These are phyloP conservation scores for Calonectria naviculata DNA, from an alignment of 2,329 filamentous ascomycete genomes.

Conservation along the genomic window DNA sequence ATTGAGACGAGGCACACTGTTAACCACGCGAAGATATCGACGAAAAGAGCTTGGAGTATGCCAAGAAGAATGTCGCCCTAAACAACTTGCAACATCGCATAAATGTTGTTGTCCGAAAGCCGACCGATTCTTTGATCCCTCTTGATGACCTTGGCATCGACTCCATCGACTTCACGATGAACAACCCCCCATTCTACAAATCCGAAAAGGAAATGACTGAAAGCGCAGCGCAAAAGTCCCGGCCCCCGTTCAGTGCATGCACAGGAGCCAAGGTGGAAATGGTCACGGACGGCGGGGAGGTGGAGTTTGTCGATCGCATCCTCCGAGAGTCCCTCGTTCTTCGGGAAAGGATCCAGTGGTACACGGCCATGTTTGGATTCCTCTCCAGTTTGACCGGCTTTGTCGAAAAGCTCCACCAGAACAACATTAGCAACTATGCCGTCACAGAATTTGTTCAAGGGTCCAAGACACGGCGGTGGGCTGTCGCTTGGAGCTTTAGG, in stretches of 20 bases:
- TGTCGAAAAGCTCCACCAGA: constrained; percentile 67
- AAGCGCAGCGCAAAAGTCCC: constrained; percentile 73
- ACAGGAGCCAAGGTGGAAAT: constrained; percentile 88
- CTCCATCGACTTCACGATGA: constrained; percentile 85
- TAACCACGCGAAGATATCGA: constrained; percentile 73
- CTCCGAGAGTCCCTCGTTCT: constrained; percentile 75
- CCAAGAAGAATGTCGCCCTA: constrained; percentile 71
- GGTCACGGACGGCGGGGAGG: constrained; percentile 83
- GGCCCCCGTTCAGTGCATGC: constrained; percentile 76
- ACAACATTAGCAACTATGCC: constrained; percentile 80
- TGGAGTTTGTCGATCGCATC: constrained; percentile 78
- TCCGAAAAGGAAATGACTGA: constrained; percentile 75
- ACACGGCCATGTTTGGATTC: constrained; percentile 91
- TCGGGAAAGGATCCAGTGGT: constrained; percentile 79
- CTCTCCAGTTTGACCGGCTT: constrained; percentile 73
- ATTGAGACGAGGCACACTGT: background rate
- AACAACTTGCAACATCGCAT: constrained; percentile 77
- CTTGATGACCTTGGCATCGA: constrained; percentile 63
- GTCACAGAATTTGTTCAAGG: constrained; percentile 85
- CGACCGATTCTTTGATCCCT: constrained; percentile 70
- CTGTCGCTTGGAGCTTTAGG: constrained; percentile 86
- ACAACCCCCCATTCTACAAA: constrained; percentile 95
- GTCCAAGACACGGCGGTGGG: constrained; percentile 85
- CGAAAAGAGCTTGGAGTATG: constrained; percentile 72
- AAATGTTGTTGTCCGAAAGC: constrained; percentile 66